Conservation (phyloP, 306 rosid species). For the Inga oerstediana region DNA sequence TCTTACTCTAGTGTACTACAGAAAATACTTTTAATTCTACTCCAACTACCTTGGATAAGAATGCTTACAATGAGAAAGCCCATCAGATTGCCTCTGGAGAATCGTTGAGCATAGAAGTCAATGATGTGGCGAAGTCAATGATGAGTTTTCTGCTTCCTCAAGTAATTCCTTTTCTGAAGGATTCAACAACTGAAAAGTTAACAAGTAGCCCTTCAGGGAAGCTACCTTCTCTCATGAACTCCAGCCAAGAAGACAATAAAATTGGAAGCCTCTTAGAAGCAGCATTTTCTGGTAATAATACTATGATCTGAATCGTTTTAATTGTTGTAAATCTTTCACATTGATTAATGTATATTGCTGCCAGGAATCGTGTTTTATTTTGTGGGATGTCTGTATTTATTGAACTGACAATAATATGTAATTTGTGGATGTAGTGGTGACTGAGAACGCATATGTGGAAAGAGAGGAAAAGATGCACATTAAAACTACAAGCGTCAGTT, state of each 20-base stretch:
- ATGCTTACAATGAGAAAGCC: conserved; percentile 29
- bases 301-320: background rate
- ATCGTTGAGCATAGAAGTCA: conserved; percentile 46
- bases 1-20: conserved; percentile 48
- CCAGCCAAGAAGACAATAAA: conserved; percentile 40
- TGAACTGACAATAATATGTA: conserved; percentile 23
- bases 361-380: conserved; percentile 9
- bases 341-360: background rate
- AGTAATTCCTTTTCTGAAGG: conserved; percentile 76
- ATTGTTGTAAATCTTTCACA: conserved; percentile 18
- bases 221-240: conserved; percentile 34
- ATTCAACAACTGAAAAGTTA: conserved; percentile 49
- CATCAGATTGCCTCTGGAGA: conserved; percentile 43
- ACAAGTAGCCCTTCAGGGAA: conserved; percentile 34
- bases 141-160: conserved; percentile 85
- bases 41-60: conserved; percentile 42
- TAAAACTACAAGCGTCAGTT: conserved; percentile 29
- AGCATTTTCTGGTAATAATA: conserved; percentile 44
- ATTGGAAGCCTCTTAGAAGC: conserved; percentile 37
- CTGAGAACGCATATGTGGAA: conserved; percentile 37
- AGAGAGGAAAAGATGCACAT: conserved; percentile 39
- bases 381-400: background rate
- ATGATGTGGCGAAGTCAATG: conserved; percentile 74
- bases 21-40: conserved; percentile 48
- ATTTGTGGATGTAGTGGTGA: conserved; percentile 40